phyloP scores from a whole-genome alignment of 2,329 filamentous ascomycete species.

The Cordyceps militaris region DNA sequence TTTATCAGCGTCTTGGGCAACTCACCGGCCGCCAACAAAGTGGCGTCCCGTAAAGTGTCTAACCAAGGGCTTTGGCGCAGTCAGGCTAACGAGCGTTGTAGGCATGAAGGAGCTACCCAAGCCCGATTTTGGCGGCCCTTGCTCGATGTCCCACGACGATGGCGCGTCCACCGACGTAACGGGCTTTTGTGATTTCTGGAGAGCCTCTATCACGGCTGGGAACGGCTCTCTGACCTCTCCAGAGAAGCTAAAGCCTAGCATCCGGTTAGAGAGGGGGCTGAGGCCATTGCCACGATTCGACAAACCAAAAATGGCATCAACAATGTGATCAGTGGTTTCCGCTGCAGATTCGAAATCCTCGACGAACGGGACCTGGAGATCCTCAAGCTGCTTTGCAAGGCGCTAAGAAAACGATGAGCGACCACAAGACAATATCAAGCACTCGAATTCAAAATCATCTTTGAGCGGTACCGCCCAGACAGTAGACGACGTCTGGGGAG shows the following conservation, averaged over 20 bases:
- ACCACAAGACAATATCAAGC: neutral
- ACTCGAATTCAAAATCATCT: neutral
- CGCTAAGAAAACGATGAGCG: slow-evolving; percentile 48
- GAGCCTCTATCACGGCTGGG: slow-evolving; percentile 66
- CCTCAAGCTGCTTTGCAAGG: slow-evolving; percentile 74
- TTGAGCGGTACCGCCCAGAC: slow-evolving; percentile 6
- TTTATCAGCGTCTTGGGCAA: slow-evolving; percentile 12
- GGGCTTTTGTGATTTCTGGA: slow-evolving; percentile 66
- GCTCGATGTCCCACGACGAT: slow-evolving; percentile 89
- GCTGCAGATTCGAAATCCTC: slow-evolving; percentile 68
- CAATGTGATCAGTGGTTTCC: slow-evolving; percentile 64
- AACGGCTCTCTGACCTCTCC: slow-evolving; percentile 93
- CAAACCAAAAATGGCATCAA: slow-evolving; percentile 88
- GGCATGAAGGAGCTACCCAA: slow-evolving; percentile 78
- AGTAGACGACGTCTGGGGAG: neutral
- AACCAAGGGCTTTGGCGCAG: slow-evolving; percentile 85
- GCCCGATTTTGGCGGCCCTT: slow-evolving; percentile 70
- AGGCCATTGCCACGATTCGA: slow-evolving; percentile 15
- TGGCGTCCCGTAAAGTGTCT: slow-evolving; percentile 80
- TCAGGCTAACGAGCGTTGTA: slow-evolving; percentile 73
- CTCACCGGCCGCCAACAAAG: slow-evolving; percentile 79
- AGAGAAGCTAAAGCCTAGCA: slow-evolving; percentile 77
- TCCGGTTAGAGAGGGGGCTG: neutral
- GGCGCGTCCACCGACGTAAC: slow-evolving; percentile 89
- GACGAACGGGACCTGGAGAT: slow-evolving; percentile 76